Base-by-base conservation (phyloP, 179 eudicot genomes). In the Amaranthus tricolor region DNA sequence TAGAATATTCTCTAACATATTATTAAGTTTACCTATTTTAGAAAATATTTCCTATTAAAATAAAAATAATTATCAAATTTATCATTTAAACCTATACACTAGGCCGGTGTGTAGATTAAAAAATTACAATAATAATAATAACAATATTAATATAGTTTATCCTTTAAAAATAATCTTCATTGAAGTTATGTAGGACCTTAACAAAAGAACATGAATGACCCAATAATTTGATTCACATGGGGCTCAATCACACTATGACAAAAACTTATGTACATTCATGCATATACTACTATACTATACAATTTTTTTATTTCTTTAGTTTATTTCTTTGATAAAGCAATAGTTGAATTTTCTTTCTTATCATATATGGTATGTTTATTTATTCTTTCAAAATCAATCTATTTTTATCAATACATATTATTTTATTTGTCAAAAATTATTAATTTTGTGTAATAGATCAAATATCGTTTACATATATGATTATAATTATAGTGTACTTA, bases 171-270 rank as follows among this genome's bases (percentile, higher is more conserved):
- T 66, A 71, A 20, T 20, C 5, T 73, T 63, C 75, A 77, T 77
- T 77, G 62, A 74, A 77, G 77, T 70, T 77, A 75, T 80, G 87
- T 86, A 83, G 91, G 91, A 62, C 82, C 88, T 75, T 78, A 56
- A 63, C 80, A 19, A 6, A 62, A 77, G 62, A 68, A 76, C 83
- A 73, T 72, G 83, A 78, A 81, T 60, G 73, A 55, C 73, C 87
- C 83, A 84, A 87, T 87, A 50, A 87, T 86, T 85, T 80, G 82
- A 49, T 87, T 82, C 93, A 87, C 93, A 89, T 89, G 90, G 88
- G 68, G 50, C 77, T 71, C 71, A 61, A 68, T 78, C 62, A 75
- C 40, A 57, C 79, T 24, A 58, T 48, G 71, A 71, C 75, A 70
- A 74, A 77, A 70, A 69, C 44, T 44, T 40, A 47, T 74, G 78